Base-by-base conservation (phyloP, 2,329 filamentous ascomycete species). In the Hymenoscyphus linearis region DNA sequence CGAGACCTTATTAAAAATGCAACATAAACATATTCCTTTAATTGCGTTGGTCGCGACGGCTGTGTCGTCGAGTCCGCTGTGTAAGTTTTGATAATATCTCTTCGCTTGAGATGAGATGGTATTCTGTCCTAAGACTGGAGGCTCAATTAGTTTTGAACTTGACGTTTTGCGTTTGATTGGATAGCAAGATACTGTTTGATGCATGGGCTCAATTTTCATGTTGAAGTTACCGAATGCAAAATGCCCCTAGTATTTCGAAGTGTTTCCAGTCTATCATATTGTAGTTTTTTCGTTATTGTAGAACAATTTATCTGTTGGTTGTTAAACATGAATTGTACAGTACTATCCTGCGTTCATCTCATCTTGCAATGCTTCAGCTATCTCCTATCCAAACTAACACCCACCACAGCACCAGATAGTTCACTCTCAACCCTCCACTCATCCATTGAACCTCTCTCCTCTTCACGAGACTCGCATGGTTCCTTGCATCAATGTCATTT, bases 11-110 rank as follows among this genome's bases (percentile, higher is more conserved):
- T 37, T 31, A 22, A 57, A 55, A 13, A 65, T 67, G 62, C 62
- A 62, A n/a, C 36, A 60, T 59, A 62, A 62, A n/a, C 36, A 60
- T 59, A 62, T 59, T 61, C 37, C 62, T 61, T 62, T 67, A 60
- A 62, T 66, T 54, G 53, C 62, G 35, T 52, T 59, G 52, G 61
- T 57, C 54, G 61, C 65, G 37, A 47, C 57, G 62, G 52, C 58
- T 25, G 65, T 65, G 40, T 60, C 53, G 52, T 61, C 62, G 12
- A 61, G 64, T 52, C 60, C 64, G 16, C 63, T 66, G 60, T 52
- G 60, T 65, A 61, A 62, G 61, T 61, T 44, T 16, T 59, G 13
- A 50, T 37, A 53, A 22, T 52, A 35, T 10, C 36, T 27, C 7
- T 36, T 18, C 44, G 18, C 34, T 54, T 53, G 22, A 14, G n/a